Evolutionary conservation across 2,329 filamentous ascomycete genomes (phyloP).

Genomic region (Stemphylium lycopersici): DNA sequence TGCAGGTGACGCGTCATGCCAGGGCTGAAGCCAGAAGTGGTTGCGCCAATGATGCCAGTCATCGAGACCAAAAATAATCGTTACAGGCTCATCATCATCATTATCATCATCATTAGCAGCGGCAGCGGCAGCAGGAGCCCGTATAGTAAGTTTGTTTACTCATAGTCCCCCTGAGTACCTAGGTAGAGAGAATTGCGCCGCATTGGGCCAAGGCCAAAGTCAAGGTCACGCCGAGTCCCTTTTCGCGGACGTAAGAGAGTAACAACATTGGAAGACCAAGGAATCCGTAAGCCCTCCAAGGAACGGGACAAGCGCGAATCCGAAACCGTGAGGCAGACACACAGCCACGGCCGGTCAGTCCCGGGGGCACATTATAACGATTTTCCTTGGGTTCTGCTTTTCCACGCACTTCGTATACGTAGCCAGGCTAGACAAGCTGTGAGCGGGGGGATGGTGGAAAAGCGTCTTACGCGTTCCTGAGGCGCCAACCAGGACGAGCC

Average conservation of each 20-base stretch:
- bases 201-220: not conserved
- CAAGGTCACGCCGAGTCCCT: no score
- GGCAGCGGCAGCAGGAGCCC: no score
- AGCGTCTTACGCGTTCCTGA: slow-evolving; percentile 12
- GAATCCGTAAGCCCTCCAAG: not conserved
- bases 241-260: no score
- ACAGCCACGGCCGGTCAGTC: slow-evolving; percentile 2
- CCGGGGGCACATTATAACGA: not conserved
- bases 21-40: not conserved
- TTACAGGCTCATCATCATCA: no score
- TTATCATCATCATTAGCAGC: no score
- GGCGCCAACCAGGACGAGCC: slow-evolving; percentile 7
- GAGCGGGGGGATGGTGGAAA: not conserved
- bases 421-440: not conserved
- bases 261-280: not conserved
- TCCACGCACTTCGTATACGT: not conserved
- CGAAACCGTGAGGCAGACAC: not conserved
- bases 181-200: not conserved
- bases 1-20: slow-evolving; percentile 14
- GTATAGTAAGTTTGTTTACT: no score
- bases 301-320: not conserved
- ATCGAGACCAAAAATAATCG: not conserved
- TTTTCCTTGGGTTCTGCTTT: not conserved
- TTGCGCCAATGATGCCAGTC: not conserved
- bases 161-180: no score